A percentile compares a stretch with the other conserved stretches of the same genome.
Conservation (phyloP, 257 asterid species). For the Apocynum venetum region DNA sequence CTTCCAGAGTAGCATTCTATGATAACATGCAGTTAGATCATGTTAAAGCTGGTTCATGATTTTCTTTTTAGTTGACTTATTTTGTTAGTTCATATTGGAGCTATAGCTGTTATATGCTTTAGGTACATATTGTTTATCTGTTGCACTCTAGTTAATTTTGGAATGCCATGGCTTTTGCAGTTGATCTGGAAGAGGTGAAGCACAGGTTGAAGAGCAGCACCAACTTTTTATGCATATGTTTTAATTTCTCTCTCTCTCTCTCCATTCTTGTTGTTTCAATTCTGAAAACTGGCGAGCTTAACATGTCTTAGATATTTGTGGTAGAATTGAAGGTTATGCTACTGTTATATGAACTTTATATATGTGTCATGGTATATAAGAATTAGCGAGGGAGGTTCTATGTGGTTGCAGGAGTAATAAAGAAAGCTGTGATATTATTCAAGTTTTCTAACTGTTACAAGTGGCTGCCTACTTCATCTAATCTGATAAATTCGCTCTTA, state of each 20-base stretch:
- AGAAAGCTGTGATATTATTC: neutral
- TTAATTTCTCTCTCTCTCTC: neutral
- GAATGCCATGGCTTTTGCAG: slow-evolving; percentile 10
- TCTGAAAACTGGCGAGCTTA: neutral
- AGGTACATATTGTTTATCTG: no score
- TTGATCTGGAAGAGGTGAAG: neutral
- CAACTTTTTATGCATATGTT: neutral
- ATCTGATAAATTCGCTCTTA: neutral
- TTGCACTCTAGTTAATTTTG: neutral
- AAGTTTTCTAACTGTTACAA: neutral
- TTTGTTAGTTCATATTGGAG: neutral
- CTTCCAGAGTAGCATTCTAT: neutral
- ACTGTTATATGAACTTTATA: neutral
- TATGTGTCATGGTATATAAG: neutral
- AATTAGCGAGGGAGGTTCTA: neutral
- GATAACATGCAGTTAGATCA: neutral
- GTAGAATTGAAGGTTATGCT: neutral
- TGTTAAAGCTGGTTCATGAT: neutral
- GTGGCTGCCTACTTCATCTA: neutral
- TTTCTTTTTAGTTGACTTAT: neutral
- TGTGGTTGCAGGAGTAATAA: no score
- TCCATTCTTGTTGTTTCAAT: neutral
- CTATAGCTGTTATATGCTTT: neutral
- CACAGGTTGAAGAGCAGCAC: neutral
- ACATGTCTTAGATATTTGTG: neutral